A percentile compares a stretch with the other conserved stretches of the same genome.
Evolutionary conservation across 805 yeast genomes (phyloP).

Genomic region (Candida schatavii): DNA sequence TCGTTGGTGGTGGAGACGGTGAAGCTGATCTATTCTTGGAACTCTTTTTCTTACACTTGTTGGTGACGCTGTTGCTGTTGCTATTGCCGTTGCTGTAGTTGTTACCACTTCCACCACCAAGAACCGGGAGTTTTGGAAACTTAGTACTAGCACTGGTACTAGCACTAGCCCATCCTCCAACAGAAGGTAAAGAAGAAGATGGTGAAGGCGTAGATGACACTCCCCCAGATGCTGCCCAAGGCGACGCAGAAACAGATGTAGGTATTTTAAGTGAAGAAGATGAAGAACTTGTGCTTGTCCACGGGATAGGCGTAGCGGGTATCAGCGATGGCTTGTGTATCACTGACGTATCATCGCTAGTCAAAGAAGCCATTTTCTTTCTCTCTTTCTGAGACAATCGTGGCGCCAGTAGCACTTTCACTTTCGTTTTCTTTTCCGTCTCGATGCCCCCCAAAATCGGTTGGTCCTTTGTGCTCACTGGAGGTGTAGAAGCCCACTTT

Average conservation of each 20-base stretch:
- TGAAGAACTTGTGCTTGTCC: too few species aligned
- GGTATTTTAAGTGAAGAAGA: neutral
- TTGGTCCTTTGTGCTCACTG: slow-evolving; percentile 10
- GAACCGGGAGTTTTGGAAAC: slow-evolving; percentile 4
- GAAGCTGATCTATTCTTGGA: too few species aligned
- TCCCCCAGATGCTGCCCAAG: slow-evolving; percentile 5
- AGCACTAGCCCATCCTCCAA: neutral
- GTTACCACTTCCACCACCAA: slow-evolving; percentile 2
- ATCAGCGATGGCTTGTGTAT: neutral
- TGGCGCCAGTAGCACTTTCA: slow-evolving; percentile 33
- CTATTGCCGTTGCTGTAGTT: too few species aligned
- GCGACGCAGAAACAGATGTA: slow-evolving; percentile 1
- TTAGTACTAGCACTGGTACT: neutral
- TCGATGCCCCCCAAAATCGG: slow-evolving; percentile 8
- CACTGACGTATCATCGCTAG: neutral
- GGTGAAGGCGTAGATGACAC: slow-evolving; percentile 8
- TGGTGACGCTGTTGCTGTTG: too few species aligned
- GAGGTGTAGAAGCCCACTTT: slow-evolving; percentile 24
- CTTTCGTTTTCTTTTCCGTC: slow-evolving; percentile 17
- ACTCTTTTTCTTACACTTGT: too few species aligned
- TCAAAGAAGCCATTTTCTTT: slow-evolving; percentile 33
- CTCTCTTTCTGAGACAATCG: slow-evolving; percentile 62
- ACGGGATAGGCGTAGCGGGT: too few species aligned
- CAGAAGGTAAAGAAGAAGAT: slow-evolving; percentile 4
- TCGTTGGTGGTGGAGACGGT: slow-evolving; percentile 1